phyloP scores from a whole-genome alignment of 129 eudicot species.

The Ambrosia artemisiifolia region DNA sequence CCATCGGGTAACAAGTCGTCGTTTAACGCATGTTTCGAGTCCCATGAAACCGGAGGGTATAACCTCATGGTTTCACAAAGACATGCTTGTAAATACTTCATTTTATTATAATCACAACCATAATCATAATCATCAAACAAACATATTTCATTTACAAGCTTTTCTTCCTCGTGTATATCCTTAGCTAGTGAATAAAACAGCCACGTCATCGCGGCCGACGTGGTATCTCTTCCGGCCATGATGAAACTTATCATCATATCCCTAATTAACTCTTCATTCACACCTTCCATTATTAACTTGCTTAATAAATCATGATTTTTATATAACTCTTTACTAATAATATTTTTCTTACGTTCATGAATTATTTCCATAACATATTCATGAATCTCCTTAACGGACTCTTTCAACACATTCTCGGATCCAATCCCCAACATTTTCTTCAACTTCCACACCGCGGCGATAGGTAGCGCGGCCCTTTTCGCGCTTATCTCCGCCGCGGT shows the following conservation, averaged over 20 bases:
- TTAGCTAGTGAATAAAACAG: constrained; percentile 48
- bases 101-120: constrained; percentile 42
- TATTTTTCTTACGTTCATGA: constrained; percentile 18
- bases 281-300: constrained; percentile 36
- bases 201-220: constrained; percentile 73
- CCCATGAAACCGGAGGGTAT: constrained; percentile 93
- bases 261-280: constrained; percentile 39
- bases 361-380: constrained; percentile 14
- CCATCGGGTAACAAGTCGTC: constrained; percentile 83
- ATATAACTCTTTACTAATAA: neutral
- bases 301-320: constrained; percentile 35
- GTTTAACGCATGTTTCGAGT: constrained; percentile 64
- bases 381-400: constrained; percentile 32
- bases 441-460: constrained; percentile 37
- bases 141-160: constrained; percentile 3
- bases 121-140: neutral
- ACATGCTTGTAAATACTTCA: constrained; percentile 60
- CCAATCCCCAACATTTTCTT: constrained; percentile 36
- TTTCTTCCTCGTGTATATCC: constrained; percentile 17
- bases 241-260: constrained; percentile 63
- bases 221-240: constrained; percentile 71
- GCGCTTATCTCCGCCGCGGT: constrained; percentile 40
- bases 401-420: constrained; percentile 35
- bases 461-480: constrained; percentile 22
- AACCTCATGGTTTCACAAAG: constrained; percentile 84